Percentiles rank a stretch among this genome's conserved stretches.
Evolutionary conservation across 139 green algal species (phyloP).

Genomic region (Coelastrella sp.): DNA sequence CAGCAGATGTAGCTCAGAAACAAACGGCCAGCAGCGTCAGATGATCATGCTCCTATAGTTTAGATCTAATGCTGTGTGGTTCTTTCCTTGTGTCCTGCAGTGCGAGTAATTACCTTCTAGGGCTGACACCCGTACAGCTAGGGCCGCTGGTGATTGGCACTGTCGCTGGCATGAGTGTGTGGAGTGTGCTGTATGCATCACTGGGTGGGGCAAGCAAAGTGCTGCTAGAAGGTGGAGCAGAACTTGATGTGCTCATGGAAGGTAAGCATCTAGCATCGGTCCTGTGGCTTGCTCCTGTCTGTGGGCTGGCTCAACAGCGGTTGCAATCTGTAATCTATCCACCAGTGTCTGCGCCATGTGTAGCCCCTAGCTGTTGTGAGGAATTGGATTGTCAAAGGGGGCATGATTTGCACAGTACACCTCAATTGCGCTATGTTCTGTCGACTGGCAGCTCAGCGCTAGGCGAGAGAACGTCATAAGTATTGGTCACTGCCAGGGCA

Average conservation of each 20-base stretch:
- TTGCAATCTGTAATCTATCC: too few relatives aligned
- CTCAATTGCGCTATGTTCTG: too few relatives aligned
- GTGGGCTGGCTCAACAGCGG: too few relatives aligned
- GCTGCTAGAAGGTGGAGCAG: constrained; percentile 73
- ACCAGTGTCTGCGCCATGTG: too few relatives aligned
- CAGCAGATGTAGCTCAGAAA: too few relatives aligned
- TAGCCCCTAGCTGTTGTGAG: too few relatives aligned
- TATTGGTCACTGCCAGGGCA: too few relatives aligned
- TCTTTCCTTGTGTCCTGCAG: constrained; percentile 51
- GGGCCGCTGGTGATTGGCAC: constrained; percentile 77
- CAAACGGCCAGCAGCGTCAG: too few relatives aligned
- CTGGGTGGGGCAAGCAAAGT: constrained; percentile 75
- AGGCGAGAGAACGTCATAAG: too few relatives aligned
- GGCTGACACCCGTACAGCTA: constrained; percentile 80
- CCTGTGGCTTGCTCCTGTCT: not conserved
- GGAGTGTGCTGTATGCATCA: constrained; percentile 80
- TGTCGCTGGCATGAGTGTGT: constrained; percentile 79
- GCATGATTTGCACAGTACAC: too few relatives aligned
- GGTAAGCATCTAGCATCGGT: constrained; percentile 6
- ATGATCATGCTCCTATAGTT: not conserved
- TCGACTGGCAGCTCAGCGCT: too few relatives aligned
- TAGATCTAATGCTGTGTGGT: not conserved
- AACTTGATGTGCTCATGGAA: constrained; percentile 68
- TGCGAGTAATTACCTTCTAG: constrained; percentile 89
- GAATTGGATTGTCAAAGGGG: too few relatives aligned